Conservation (phyloP, 495 filamentous ascomycete genomes). For the Stereocaulon alpinum region DNA sequence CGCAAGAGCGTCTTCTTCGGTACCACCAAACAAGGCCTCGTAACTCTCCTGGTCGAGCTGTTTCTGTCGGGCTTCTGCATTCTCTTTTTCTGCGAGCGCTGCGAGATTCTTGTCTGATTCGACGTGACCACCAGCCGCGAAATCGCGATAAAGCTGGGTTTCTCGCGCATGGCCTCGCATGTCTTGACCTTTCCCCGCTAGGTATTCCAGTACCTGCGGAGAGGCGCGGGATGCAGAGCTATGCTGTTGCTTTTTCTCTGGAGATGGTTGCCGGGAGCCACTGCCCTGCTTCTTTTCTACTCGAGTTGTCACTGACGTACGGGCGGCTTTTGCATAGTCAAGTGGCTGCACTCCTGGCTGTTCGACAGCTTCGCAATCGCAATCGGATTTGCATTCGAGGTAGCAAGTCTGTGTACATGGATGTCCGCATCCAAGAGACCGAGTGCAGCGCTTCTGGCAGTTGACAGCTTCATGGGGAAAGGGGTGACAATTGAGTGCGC, state of each 20-base stretch:
- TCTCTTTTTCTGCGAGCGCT: background rate
- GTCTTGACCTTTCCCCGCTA: no score
- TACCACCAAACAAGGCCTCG: constrained; percentile 2
- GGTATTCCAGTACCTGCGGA: no score
- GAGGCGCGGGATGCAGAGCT: background rate
- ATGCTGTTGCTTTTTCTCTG: background rate
- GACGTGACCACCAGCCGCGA: constrained; percentile 14
- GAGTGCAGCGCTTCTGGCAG: constrained; percentile 27
- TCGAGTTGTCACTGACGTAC: background rate
- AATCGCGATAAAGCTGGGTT: constrained; percentile 13
- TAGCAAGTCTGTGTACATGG: constrained; percentile 14
- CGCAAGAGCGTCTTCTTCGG: background rate
- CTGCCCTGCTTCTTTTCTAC: background rate
- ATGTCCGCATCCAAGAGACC: constrained; percentile 28
- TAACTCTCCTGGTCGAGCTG: constrained; percentile 11
- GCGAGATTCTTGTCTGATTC: constrained; percentile 5
- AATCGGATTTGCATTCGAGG: constrained; percentile 13
- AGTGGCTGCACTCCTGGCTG: background rate
- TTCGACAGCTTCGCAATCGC: background rate
- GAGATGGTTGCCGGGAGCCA: background rate
- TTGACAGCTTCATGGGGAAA: constrained; percentile 26
- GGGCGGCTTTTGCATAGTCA: background rate
- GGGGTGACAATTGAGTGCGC: constrained; percentile 32
- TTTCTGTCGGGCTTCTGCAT: background rate
- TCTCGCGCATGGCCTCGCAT: background rate